phyloP scores from a whole-genome alignment of 192 early-diverging fungal species.

The Anaeromyces robustus region DNA sequence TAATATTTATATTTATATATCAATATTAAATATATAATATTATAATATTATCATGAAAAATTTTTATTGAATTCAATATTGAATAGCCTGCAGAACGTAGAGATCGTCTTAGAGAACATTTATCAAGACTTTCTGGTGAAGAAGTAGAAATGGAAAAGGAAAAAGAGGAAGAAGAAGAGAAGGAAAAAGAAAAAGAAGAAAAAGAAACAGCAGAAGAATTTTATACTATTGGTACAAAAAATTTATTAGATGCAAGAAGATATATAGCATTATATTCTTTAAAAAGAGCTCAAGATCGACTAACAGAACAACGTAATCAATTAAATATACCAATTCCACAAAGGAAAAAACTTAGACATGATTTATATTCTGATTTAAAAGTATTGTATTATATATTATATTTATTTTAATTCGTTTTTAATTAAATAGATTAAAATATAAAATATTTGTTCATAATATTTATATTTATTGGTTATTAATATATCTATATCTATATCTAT shows the following conservation, averaged over 20 bases:
- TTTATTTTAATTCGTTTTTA: too few species aligned
- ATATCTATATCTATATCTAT: not conserved
- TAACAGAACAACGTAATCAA: slow-evolving; percentile 50
- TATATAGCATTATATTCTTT: slow-evolving; percentile 61
- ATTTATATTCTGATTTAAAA: slow-evolving; percentile 54
- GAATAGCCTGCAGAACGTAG: slow-evolving; percentile 57
- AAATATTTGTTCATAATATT: too few species aligned
- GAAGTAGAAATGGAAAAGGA: slow-evolving; percentile 26
- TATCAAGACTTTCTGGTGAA: slow-evolving; percentile 40
- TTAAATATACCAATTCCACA: slow-evolving; percentile 41
- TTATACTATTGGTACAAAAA: slow-evolving; percentile 60
- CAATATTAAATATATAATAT: too few species aligned
- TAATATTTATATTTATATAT: too few species aligned
- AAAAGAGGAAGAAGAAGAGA: slow-evolving; percentile 36
- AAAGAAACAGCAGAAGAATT: slow-evolving; percentile 46
- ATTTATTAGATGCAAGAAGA: slow-evolving; percentile 49
- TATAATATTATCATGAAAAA: too few species aligned
- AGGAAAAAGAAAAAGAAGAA: slow-evolving; percentile 14
- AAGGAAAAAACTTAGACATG: slow-evolving; percentile 54
- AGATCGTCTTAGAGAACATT: slow-evolving; percentile 55
- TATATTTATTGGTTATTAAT: too few species aligned
- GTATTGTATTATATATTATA: too few species aligned
- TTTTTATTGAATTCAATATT: too few species aligned
- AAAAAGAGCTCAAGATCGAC: slow-evolving; percentile 46
- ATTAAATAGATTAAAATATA: too few species aligned